Percentiles rank a stretch among this genome's conserved stretches.
Conservation (phyloP, 2,329 filamentous ascomycete species). For the Peltaster fructicola region DNA sequence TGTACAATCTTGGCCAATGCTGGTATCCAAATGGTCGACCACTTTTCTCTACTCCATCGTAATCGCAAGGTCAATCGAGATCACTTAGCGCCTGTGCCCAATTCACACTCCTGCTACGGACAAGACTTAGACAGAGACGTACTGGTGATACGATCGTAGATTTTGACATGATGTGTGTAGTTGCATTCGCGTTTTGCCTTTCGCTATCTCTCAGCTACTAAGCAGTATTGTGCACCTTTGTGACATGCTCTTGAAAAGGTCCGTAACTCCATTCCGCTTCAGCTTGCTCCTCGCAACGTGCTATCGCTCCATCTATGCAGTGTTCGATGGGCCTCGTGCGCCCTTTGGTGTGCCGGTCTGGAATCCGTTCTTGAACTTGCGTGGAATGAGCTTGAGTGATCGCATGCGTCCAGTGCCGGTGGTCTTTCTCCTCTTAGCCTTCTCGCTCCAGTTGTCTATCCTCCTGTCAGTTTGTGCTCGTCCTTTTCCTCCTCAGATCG, state of each 20-base stretch:
- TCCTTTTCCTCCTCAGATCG: constrained; percentile 1
- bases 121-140: no score
- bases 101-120: no score
- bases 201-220: constrained; percentile 5
- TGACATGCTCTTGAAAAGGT: constrained; percentile 3
- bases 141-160: no score
- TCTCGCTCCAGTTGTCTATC: constrained; percentile 99
- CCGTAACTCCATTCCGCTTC: constrained; percentile 4
- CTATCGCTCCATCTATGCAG: no score
- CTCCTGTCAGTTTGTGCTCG: constrained; percentile 13
- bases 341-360: constrained; percentile 75
- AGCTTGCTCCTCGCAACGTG: no score
- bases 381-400: constrained; percentile 80
- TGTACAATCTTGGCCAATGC: no score
- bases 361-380: constrained; percentile 97
- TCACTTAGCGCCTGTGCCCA: no score
- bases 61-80: no score
- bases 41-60: no score
- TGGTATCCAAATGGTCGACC: no score
- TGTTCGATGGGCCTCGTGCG: constrained; percentile 39
- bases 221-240: constrained; percentile 3
- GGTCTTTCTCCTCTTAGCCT: constrained; percentile 99
- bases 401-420: constrained; percentile 92
- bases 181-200: no score
- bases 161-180: no score